A percentile compares a stretch with the other conserved stretches of the same genome.
Evolutionary conservation across 2,329 filamentous ascomycete genomes (phyloP).

Genomic region (Simplicillium sp.): DNA sequence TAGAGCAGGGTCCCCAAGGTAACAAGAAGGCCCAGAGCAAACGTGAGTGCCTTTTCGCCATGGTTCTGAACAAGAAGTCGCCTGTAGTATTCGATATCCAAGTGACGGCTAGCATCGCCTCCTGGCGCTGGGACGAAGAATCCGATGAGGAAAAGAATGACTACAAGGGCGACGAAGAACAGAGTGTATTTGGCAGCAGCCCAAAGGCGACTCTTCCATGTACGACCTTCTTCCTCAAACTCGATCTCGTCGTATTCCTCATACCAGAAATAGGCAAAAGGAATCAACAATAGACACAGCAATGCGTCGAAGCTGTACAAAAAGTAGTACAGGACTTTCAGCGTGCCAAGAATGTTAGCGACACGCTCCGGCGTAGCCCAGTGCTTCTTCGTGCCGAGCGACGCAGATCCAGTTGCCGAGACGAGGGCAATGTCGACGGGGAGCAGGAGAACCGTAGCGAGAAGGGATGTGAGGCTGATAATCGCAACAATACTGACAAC

Average conservation of each 20-base stretch:
- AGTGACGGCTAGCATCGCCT: conserved; percentile 52
- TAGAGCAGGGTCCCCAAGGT: conserved; percentile 81
- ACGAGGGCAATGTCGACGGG: conserved; percentile 94
- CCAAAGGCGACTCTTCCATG: conserved; percentile 61
- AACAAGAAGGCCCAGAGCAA: conserved; percentile 79
- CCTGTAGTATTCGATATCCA: conserved; percentile 89
- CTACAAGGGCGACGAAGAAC: conserved; percentile 69
- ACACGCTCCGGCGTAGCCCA: conserved; percentile 85
- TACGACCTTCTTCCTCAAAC: conserved; percentile 70
- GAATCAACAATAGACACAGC: conserved; percentile 80
- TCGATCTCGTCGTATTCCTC: conserved; percentile 95
- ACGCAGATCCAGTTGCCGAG: conserved; percentile 72
- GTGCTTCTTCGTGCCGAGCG: conserved; percentile 76
- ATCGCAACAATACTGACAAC: conserved; percentile 79
- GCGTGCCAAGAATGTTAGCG: conserved; percentile 64
- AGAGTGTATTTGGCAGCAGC: conserved; percentile 87
- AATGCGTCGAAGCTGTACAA: conserved; percentile 88
- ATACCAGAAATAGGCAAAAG: conserved; percentile 97
- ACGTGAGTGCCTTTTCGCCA: conserved; percentile 85
- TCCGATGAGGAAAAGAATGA: conserved; percentile 80
- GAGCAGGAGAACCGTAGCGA: conserved; percentile 85
- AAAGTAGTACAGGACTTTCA: conserved; percentile 85
- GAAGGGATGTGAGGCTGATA: conserved; percentile 73
- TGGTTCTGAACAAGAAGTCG: conserved; percentile 68
- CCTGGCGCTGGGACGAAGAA: conserved; percentile 85